Evolutionary conservation across 169 alveolate genomes (phyloP).

Genomic region (Plasmodium billcollinsi): DNA sequence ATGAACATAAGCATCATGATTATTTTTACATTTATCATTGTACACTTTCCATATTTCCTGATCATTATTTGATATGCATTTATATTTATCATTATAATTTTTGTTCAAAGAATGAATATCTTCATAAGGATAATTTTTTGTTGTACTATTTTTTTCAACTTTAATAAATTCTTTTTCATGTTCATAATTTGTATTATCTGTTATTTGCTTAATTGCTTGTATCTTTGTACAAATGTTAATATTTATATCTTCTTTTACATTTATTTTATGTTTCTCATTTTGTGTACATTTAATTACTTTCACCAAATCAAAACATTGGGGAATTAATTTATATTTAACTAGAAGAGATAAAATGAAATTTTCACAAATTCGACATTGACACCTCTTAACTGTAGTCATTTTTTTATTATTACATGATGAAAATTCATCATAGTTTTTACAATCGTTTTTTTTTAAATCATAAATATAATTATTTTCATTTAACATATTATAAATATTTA

Average conservation of each 20-base stretch:
- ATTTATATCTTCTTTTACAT: neutral
- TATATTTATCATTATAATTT: neutral
- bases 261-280: neutral
- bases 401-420: too few relatives aligned
- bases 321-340: slow-evolving; percentile 31
- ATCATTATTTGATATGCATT: neutral
- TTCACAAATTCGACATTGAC: neutral
- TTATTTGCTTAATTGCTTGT: neutral
- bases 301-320: slow-evolving; percentile 34
- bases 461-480: too few relatives aligned
- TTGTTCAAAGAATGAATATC: neutral
- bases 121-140: neutral
- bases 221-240: neutral
- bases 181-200: neutral
- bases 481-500: too few relatives aligned
- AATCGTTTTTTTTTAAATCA: too few relatives aligned
- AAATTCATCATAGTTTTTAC: too few relatives aligned
- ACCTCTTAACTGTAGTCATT: too few relatives aligned
- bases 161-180: neutral
- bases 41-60: slow-evolving; percentile 4
- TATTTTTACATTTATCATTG: neutral
- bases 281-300: slow-evolving; percentile 23
- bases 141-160: neutral
- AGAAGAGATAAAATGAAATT: slow-evolving; percentile 23
- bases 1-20: neutral